Conservation (phyloP, 306 rosid species). For the Dicorynia guianensis region DNA sequence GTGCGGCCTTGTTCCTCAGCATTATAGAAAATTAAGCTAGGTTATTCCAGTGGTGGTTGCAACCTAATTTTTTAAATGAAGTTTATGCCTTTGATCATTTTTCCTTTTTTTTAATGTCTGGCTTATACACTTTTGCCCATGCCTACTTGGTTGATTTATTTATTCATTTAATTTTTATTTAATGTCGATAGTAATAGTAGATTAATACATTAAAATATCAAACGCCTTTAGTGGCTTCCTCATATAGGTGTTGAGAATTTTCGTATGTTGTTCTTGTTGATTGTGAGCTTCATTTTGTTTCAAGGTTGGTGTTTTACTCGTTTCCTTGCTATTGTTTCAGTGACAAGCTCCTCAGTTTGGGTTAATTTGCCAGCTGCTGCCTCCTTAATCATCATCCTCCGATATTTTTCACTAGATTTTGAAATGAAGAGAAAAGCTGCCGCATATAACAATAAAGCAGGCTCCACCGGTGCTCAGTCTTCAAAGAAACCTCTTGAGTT, state of each 20-base stretch:
- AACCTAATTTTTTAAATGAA: too few relatives aligned
- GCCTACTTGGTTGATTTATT: conserved; percentile 1
- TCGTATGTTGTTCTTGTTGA: conserved; percentile 18
- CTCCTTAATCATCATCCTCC: conserved; percentile 68
- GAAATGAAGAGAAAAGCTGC: conserved; percentile 93
- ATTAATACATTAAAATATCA: conserved; percentile 20
- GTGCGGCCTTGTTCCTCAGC: conserved; percentile 3
- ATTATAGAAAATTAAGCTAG: conserved; percentile 6
- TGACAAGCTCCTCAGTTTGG: conserved; percentile 99
- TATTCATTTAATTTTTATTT: not conserved
- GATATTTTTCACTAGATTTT: conserved; percentile 83
- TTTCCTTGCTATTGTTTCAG: conserved; percentile 62
- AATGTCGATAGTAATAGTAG: not conserved
- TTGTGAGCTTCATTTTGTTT: conserved; percentile 29
- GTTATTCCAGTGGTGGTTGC: too few relatives aligned
- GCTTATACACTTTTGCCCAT: not conserved
- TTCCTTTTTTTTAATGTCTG: not conserved
- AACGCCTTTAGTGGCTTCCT: not conserved
- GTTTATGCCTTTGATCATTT: not conserved
- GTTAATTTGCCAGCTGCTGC: conserved; percentile 97
- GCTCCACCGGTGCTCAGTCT: conserved; percentile 53
- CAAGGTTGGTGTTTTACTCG: conserved; percentile 39
- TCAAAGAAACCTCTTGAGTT: conserved; percentile 61
- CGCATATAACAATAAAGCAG: conserved; percentile 68
- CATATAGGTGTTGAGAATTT: conserved; percentile 3